These are phyloP conservation scores for Linum usitatissimum DNA, from an alignment of 345 rosid genomes.

Conservation along the genomic window DNA sequence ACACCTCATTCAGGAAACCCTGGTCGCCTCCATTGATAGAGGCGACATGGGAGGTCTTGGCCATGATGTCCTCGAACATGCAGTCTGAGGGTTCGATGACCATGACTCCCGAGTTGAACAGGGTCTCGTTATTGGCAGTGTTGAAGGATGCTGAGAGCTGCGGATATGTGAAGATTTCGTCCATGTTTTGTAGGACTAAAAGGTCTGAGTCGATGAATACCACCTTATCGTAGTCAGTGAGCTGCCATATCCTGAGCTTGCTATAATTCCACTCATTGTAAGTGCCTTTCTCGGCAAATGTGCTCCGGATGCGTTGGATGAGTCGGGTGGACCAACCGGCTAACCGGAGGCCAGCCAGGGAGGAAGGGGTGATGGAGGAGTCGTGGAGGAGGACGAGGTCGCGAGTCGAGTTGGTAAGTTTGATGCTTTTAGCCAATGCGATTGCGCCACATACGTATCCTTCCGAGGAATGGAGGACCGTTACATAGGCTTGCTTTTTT, in stretches of 20 bases:
- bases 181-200: constrained; percentile 42
- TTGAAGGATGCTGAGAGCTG: constrained; percentile 68
- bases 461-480: constrained; percentile 79
- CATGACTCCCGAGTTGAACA: too few relatives aligned
- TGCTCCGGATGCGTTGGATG: constrained; percentile 51
- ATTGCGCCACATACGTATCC: constrained; percentile 87
- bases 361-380: constrained; percentile 28
- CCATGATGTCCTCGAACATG: too few relatives aligned
- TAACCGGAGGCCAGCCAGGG: constrained; percentile 38
- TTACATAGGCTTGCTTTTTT: constrained; percentile 55
- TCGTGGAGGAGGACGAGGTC: constrained; percentile 75
- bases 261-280: constrained; percentile 91
- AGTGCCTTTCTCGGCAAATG: constrained; percentile 36
- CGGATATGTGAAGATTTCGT: constrained; percentile 47
- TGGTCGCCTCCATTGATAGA: too few relatives aligned
- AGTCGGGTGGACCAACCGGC: constrained; percentile 57
- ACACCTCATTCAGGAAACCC: too few relatives aligned
- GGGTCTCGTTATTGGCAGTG: too few relatives aligned
- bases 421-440: constrained; percentile 69
- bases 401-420: constrained; percentile 30
- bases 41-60: too few relatives aligned
- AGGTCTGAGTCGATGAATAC: constrained; percentile 78
- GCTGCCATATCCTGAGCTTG: constrained; percentile 73
- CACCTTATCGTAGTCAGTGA: constrained; percentile 44
- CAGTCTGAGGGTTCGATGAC: too few relatives aligned